Base-by-base conservation (phyloP, 2,329 filamentous ascomycete species). In the Hansfordia pulvinata region DNA sequence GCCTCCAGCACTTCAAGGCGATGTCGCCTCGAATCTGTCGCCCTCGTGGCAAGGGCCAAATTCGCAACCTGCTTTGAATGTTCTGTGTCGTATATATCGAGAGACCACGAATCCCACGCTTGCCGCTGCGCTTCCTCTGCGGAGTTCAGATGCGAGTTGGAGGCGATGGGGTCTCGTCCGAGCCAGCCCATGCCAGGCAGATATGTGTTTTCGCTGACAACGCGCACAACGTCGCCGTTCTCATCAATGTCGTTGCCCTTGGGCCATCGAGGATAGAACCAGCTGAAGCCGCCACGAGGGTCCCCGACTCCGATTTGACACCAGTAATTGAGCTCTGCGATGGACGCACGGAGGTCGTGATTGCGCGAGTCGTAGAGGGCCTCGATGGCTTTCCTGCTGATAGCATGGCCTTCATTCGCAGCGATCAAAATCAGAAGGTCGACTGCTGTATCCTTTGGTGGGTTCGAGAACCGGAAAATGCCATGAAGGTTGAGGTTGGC, bases 241-340 rank as follows among this genome's bases (percentile, higher is more conserved):
- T 68, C 58, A 40, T 88, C 76, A 3, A 76, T 43, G 41, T 88
- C 80, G 14, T 62, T 62, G 0, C 80, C 80, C 23, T 64, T 68
- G 7, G 82, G 80, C 73, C 76, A 88, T 30, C 77, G 67, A 25
- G 77, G 71, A 39, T 79, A 75, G 40, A 93, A 82, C 88, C 92
- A 98, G 41, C 88, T 81, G 23, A 93, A 68, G 0, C 90, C 88
- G 12, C 81, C 80, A 39, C 80, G 80, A n/a, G 72, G 63, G 46
- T 93, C 90, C 5, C 90, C 92, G 8, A 98, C 73, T 0, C 79
- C 84, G 53, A 96, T 85, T 48, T 98, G 90, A 47, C 92, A 98
- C 88, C 88, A 98, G 46, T 92, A 90, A 46, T 93, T 77, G 16
- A 98, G 64, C 34, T 96, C 85, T 30, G 68, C 75, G 25, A 98